Percentiles rank a stretch among this genome's conserved stretches.
Conservation (phyloP, 306 rosid species). For the Cucurbita maxima region DNA sequence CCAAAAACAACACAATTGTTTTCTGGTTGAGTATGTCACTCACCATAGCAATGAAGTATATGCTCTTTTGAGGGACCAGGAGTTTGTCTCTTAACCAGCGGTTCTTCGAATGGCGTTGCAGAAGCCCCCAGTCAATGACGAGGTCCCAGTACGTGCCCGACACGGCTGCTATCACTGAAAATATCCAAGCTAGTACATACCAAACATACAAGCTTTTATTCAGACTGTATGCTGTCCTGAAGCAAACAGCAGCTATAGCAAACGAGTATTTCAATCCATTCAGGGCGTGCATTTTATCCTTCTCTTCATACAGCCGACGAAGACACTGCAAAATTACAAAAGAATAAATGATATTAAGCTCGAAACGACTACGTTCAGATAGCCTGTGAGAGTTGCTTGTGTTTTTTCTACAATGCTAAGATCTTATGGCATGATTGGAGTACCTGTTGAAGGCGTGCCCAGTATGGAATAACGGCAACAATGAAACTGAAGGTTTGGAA, state of each 20-base stretch:
- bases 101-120: conserved; percentile 39
- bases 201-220: conserved; percentile 8
- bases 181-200: conserved; percentile 23
- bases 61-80: conserved; percentile 25
- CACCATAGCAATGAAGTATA: conserved; percentile 53
- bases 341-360: not conserved
- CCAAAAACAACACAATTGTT: not conserved
- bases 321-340: conserved; percentile 26
- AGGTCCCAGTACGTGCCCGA: conserved; percentile 53
- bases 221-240: conserved; percentile 34
- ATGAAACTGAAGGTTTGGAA: conserved; percentile 32
- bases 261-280: conserved; percentile 41
- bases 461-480: conserved; percentile 35
- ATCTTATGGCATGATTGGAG: not conserved
- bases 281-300: conserved; percentile 45
- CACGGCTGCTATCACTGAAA: conserved; percentile 35
- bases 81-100: conserved; percentile 68
- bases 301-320: conserved; percentile 45
- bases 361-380: not conserved
- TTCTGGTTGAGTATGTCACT: not conserved
- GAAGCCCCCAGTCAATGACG: conserved; percentile 56
- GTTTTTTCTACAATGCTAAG: not conserved
- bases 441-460: conserved; percentile 55
- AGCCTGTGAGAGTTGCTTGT: not conserved
- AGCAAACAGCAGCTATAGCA: conserved; percentile 44